A percentile compares a stretch with the other conserved stretches of the same genome.
These are phyloP conservation scores for Leishmania lainsoni DNA, from an alignment of 208 protist genomes.

Conservation along the genomic window DNA sequence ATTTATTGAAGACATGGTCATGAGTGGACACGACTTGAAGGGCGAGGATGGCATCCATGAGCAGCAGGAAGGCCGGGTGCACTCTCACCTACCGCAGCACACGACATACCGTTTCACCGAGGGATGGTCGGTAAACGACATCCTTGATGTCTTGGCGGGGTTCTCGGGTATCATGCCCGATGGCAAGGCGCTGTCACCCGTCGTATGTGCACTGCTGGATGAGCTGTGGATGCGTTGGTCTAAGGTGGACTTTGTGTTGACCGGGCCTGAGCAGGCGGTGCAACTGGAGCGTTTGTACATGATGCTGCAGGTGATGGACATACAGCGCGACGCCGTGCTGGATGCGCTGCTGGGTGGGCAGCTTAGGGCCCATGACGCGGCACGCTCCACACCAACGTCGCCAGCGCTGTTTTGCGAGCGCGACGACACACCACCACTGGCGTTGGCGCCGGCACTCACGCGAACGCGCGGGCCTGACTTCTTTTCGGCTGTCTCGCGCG, in stretches of 20 bases:
- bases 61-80: not conserved
- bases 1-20: constrained; percentile 48
- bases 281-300: constrained; percentile 77
- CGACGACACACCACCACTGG: constrained; percentile 33
- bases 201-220: constrained; percentile 45
- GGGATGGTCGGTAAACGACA: constrained; percentile 38
- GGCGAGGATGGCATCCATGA: not conserved
- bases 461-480: constrained; percentile 66
- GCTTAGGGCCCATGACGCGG: constrained; percentile 8
- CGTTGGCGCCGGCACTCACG: constrained; percentile 10
- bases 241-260: constrained; percentile 15
- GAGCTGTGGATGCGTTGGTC: constrained; percentile 42
- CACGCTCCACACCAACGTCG: not conserved
- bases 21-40: constrained; percentile 8
- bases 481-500: constrained; percentile 74
- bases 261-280: constrained; percentile 31
- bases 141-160: constrained; percentile 69
- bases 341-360: constrained; percentile 34
- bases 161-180: constrained; percentile 62
- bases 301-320: constrained; percentile 47
- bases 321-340: constrained; percentile 39
- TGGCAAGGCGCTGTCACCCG: constrained; percentile 41
- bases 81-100: not conserved
- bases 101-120: constrained; percentile 30
- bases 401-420: constrained; percentile 24